Base-by-base conservation (phyloP, 2,329 filamentous ascomycete genomes). In the Paecilomyces sp. region DNA sequence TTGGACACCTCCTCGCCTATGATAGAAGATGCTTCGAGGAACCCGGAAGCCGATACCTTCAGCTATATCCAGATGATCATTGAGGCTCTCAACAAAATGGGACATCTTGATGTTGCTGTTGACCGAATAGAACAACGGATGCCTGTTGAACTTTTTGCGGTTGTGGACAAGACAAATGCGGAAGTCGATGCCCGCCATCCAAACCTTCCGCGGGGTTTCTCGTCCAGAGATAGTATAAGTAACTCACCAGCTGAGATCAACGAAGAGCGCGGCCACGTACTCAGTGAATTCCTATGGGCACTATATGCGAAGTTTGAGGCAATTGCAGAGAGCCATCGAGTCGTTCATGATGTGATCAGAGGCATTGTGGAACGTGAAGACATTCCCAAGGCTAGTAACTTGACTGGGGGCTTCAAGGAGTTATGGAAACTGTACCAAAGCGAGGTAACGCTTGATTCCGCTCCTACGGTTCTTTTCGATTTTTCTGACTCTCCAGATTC, bases 361-460 rank as follows among this genome's bases (percentile, higher is more conserved):
- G 90, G 90, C 0, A 90, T 99, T 60, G 86, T 93, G 58, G 86
- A 88, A 63, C 86, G 95, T 56, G 92, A 97, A 70, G 89, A 89
- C 74, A 73, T 81, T 56, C 74, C 71, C 56, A 82, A 83, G 58
- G 86, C 73, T 79, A 88, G 85, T 18, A 47, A 47, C 0, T 81
- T 97, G 56, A 88, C 91, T 5, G 88, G 91, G 58, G 92, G 92
- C 59, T 99, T 99, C 76, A 94, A 93, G 70, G 94, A 97, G 76
- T 79, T 99, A 50, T 99, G 95, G 95, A 96, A 97, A 71, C 80
- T 99, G 7, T 93, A 97, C 69, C 94, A 99, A 71, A 97, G 95
- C 74, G 94, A 99, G 72, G 78, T 80, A 67, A 58, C 68, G 57
- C 24, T 34, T 24, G 9, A 54, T 28, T 18, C 25, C 25, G 15